Base-by-base conservation (phyloP, 116 monocot genomes). In the Iris pallida region DNA sequence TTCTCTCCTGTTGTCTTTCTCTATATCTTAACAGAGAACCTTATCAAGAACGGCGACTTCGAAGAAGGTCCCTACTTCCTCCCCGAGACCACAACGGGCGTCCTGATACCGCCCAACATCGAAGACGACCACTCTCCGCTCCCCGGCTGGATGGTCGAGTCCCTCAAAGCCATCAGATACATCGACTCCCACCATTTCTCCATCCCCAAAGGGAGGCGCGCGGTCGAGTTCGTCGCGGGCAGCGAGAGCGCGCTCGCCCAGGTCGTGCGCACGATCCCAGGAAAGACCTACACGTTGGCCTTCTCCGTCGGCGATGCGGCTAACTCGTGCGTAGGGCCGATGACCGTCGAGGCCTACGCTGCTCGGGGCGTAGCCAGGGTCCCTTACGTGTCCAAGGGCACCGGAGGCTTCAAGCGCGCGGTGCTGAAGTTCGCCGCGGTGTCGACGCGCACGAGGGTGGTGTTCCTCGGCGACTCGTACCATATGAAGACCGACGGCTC, bases 201-300 rank as follows among this genome's bases (percentile, higher is more conserved):
- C 5, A 79, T 90, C 52, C 87, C 87, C 2, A 49, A 65, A 2
- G 90, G 90, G 0, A 45, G 41, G 41, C 77, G 79, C 46, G 90
- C 90, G 0, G 79, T 90, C 5, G 90, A 90, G 67, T 76, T 90
- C 13, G 68, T 90, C 8, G 90, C 87, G 5, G 90, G 90, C 4
- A 61, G 71, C 52, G 90, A 90, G 66, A 84, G 90, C 61, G 80
- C 71, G 4, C 19, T 90, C 17, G 64, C 84, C 7, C 90, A 90
- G 76, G 74, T 71, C 44, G 74, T 69, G 14, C 77, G 78, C 46
- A 90, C 90, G 46, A 49, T 81, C 12, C 71, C 75, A 1, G 81
- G 81, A 6, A 47, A 72, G 56, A 6, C 5, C 54, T 90, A 90
- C 69, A 20, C 75, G 4, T 83, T 90, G 17, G 70, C 80, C 16